These are phyloP conservation scores for Aspergillus ustus DNA, from an alignment of 2,329 filamentous ascomycete genomes.

Conservation along the genomic window DNA sequence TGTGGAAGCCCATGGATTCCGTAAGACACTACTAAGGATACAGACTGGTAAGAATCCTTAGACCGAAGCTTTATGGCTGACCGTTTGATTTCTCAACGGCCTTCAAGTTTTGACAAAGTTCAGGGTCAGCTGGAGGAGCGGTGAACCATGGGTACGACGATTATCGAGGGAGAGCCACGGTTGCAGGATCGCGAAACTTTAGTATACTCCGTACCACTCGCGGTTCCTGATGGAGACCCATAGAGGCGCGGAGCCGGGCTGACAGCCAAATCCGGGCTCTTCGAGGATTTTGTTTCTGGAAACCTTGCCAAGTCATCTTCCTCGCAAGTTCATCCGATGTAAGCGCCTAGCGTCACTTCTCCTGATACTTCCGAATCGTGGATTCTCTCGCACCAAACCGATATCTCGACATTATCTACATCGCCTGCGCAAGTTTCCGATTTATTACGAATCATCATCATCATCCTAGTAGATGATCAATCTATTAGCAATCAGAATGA, in stretches of 20 bases:
- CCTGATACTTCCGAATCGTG: constrained; percentile 1
- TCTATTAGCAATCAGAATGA: constrained; percentile 3
- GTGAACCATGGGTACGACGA: constrained; percentile 24
- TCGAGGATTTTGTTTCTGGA: background rate
- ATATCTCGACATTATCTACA: background rate
- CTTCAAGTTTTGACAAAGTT: background rate
- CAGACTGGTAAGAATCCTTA: background rate
- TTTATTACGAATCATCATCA: background rate
- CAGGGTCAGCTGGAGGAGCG: constrained; percentile 18
- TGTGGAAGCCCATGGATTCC: background rate
- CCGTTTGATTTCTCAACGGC: background rate
- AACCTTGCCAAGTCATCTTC: background rate
- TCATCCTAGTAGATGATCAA: background rate
- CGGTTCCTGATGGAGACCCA: background rate
- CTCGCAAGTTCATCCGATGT: background rate
- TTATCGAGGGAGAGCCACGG: constrained; percentile 23
- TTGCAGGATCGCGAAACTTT: constrained; percentile 24
- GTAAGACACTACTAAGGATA: background rate
- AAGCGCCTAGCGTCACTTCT: background rate
- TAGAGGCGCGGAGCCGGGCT: background rate
- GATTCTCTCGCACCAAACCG: background rate
- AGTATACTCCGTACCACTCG: constrained; percentile 1
- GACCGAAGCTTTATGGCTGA: background rate
- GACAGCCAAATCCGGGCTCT: background rate
- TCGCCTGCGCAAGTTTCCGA: background rate